Evolutionary conservation across 768 basidiomycete species (phyloP).

Genomic region (Boletus rubropictus): DNA sequence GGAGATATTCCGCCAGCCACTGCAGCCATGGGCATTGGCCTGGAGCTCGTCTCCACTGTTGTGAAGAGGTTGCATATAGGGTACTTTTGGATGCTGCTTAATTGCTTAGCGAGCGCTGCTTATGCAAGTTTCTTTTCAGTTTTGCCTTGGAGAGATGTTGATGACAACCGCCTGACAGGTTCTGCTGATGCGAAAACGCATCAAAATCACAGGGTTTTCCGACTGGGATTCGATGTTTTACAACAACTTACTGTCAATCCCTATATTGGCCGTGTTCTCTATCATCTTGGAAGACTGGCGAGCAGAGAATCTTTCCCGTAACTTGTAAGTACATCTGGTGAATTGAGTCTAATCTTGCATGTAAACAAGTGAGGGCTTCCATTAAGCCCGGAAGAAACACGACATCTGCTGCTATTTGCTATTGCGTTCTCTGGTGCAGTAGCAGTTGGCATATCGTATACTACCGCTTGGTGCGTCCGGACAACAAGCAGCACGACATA

Average conservation of each 20-base stretch:
- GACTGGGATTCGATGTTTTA: conserved; percentile 99
- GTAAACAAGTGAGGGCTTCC: background rate
- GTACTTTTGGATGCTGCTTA: conserved; percentile 94
- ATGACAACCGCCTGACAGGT: conserved; percentile 47
- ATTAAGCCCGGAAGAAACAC: conserved; percentile 73
- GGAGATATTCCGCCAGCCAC: conserved; percentile 23
- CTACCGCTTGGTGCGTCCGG: conserved; percentile 97
- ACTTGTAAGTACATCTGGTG: conserved; percentile 69
- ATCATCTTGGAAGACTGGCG: conserved; percentile 88
- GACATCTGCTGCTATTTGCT: conserved; percentile 72
- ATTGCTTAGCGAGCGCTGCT: conserved; percentile 84
- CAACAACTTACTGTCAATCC: conserved; percentile 94
- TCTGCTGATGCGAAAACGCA: conserved; percentile 91
- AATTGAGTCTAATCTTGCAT: background rate
- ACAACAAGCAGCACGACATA: conserved; percentile 98
- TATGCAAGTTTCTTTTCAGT: conserved; percentile 54
- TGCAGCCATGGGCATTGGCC: conserved; percentile 22
- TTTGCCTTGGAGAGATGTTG: conserved; percentile 2
- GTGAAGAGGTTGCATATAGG: conserved; percentile 65
- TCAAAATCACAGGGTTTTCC: conserved; percentile 91
- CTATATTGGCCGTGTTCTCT: conserved; percentile 78
- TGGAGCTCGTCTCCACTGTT: conserved; percentile 38
- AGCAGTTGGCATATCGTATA: conserved; percentile 96
- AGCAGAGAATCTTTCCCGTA: conserved; percentile 62
- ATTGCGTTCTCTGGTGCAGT: conserved; percentile 97